Percentiles rank a stretch among this genome's conserved stretches.
phyloP scores from a whole-genome alignment of 2,329 filamentous ascomycete species.

The Didymella pinodella region DNA sequence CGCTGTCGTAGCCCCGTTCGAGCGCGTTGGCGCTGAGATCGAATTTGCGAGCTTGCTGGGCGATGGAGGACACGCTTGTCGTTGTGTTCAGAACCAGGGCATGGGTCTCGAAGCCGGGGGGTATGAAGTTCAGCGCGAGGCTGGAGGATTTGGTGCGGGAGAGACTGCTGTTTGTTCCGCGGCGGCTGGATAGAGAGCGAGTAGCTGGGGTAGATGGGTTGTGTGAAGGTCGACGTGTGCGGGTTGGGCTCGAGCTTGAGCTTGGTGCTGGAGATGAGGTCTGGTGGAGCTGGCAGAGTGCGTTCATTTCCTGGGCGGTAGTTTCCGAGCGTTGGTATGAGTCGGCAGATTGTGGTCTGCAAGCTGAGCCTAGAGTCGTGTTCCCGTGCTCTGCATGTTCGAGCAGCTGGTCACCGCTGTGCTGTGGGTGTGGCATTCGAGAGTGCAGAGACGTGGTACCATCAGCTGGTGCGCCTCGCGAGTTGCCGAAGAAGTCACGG shows the following conservation, averaged over 20 bases:
- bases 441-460: background rate
- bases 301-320: too few species aligned
- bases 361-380: background rate
- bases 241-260: too few species aligned
- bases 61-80: conserved; percentile 13
- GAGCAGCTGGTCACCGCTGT: conserved; percentile 18
- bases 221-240: too few species aligned
- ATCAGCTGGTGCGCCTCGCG: background rate
- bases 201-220: too few species aligned
- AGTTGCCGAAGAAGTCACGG: conserved; percentile 32
- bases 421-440: background rate
- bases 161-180: too few species aligned
- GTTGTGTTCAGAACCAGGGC: conserved; percentile 22
- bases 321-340: background rate
- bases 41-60: conserved; percentile 24
- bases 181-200: too few species aligned
- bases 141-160: conserved; percentile 47
- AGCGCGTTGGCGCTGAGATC: conserved; percentile 32
- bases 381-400: conserved; percentile 15
- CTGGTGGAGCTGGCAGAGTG: too few species aligned
- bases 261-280: too few species aligned
- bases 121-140: conserved; percentile 52
- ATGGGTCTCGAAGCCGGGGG: conserved; percentile 39
- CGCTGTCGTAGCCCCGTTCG: conserved; percentile 28
- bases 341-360: background rate